Evolutionary conservation across 2,329 filamentous ascomycete genomes (phyloP).

Genomic region (Neoarthrinium moseri): DNA sequence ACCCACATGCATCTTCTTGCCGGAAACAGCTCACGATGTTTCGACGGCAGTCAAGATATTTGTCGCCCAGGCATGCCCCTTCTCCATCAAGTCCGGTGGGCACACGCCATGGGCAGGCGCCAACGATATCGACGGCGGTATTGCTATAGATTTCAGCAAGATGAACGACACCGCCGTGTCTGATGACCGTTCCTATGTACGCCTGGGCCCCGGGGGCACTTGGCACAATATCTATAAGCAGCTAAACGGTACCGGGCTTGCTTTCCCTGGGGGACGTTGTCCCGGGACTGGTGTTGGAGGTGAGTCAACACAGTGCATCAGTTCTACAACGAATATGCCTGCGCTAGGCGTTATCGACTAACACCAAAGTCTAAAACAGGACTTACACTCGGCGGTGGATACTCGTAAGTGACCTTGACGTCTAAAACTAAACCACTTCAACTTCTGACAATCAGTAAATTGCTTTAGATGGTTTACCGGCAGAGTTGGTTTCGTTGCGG

Average conservation of each 20-base stretch:
- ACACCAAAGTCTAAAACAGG: no score
- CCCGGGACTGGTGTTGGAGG: slow-evolving; percentile 17
- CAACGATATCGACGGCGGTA: slow-evolving; percentile 11
- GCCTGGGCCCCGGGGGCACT: slow-evolving; percentile 9
- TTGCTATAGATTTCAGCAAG: slow-evolving; percentile 10
- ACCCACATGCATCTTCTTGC: slow-evolving; percentile 10
- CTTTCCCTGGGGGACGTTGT: slow-evolving; percentile 13
- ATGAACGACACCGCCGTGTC: slow-evolving; percentile 8
- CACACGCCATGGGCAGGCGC: slow-evolving; percentile 11
- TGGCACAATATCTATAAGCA: slow-evolving; percentile 12
- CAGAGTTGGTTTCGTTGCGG: slow-evolving; percentile 14
- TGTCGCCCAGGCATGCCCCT: slow-evolving; percentile 11
- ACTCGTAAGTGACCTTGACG: slow-evolving; percentile 9
- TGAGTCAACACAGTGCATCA: no score
- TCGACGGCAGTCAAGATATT: slow-evolving; percentile 7
- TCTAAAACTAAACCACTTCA: neutral
- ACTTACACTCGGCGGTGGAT: slow-evolving; percentile 18
- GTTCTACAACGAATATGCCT: no score
- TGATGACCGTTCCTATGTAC: slow-evolving; percentile 7
- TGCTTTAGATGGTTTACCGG: neutral
- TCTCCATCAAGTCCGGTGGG: slow-evolving; percentile 12
- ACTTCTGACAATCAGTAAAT: neutral
- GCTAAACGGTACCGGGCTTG: slow-evolving; percentile 8
- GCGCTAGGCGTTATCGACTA: no score
- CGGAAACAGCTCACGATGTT: slow-evolving; percentile 9